Base-by-base conservation (phyloP, 805 yeast species). In the Vanderwaltozyma tropicalis region DNA sequence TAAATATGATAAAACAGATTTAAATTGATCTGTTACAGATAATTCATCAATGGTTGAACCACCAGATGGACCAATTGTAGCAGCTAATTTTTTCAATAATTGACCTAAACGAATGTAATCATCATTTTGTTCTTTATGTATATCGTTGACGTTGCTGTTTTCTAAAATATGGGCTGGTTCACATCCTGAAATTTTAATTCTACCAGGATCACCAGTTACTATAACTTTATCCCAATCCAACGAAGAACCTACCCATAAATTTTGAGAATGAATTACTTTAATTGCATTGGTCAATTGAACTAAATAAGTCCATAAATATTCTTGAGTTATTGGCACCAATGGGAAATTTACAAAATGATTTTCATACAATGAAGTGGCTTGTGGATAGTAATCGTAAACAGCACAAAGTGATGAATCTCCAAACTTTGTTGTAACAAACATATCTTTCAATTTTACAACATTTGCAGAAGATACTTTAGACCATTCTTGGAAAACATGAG, bases 351-450 rank as follows among this genome's bases (percentile, higher is more conserved):
- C 65, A 46, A 76, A 67, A 62, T 85, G 92, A 15, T 70, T 67
- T 43, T 86, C 95, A 40, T 67, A 64, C 34, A 89, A 62, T 1
- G 94, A 82, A 39, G 65, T 64, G 1, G 94, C 71, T 42, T 76
- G 66, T 18, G 98, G 96, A 57, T 72, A 83, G 57, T 76, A 92
- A 53, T 89, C 96, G 60, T 86, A 85, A 4, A 83, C 80, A 31
- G 87, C 64, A 30, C 86, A 71, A 40, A 92, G 67, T 1, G 92
- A 78, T 34, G 70, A 68, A 48, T 83, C 92, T 31, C 85, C 89
- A 64, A 92, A 92, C 5, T 86, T 80, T 40, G 86, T 73, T 5
- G 89, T 77, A 1, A 95, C 80, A 57, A 92, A 89, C 6, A 92
- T 86, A 54, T 88, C 96, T 31, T 74, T 71, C 5, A 86, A 62